Conservation (phyloP, 768 basidiomycete genomes). For the Leccinum fibrillosum region DNA sequence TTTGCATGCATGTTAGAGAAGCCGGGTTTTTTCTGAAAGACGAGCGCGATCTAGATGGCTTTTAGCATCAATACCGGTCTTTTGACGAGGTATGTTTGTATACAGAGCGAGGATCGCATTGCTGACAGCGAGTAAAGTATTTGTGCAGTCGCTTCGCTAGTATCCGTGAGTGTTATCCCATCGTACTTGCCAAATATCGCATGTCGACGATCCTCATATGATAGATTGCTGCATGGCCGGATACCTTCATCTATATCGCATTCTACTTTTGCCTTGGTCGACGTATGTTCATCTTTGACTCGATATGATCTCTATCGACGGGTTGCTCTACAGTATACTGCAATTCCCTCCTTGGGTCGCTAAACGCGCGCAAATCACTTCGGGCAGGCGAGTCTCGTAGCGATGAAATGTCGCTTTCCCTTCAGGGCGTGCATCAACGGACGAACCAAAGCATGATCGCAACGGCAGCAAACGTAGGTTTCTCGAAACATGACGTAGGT, state of each 20-base stretch:
- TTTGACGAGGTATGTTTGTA: conserved; percentile 4
- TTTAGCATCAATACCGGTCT: conserved; percentile 49
- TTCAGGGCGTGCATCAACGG: conserved; percentile 28
- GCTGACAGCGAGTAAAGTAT: not conserved
- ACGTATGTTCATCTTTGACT: not conserved
- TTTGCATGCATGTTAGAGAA: not conserved
- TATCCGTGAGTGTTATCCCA: not conserved
- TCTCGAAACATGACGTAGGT: not conserved
- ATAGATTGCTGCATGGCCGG: not conserved
- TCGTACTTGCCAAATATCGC: not conserved
- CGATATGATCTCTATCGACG: not conserved
- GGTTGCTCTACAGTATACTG: conserved; percentile 44
- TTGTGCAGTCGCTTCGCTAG: not conserved
- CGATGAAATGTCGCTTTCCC: conserved; percentile 31
- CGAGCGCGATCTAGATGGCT: conserved; percentile 34
- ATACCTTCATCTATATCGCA: not conserved
- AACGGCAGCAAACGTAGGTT: not conserved
- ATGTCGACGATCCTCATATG: not conserved
- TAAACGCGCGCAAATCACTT: conserved; percentile 55
- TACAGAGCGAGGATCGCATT: not conserved
- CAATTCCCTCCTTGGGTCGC: conserved; percentile 58
- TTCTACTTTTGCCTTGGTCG: not conserved
- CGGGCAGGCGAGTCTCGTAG: conserved; percentile 24
- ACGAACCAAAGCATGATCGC: not conserved
- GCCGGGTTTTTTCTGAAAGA: not conserved